Base-by-base conservation (phyloP, 306 rosid genomes). In the Myrica gale region DNA sequence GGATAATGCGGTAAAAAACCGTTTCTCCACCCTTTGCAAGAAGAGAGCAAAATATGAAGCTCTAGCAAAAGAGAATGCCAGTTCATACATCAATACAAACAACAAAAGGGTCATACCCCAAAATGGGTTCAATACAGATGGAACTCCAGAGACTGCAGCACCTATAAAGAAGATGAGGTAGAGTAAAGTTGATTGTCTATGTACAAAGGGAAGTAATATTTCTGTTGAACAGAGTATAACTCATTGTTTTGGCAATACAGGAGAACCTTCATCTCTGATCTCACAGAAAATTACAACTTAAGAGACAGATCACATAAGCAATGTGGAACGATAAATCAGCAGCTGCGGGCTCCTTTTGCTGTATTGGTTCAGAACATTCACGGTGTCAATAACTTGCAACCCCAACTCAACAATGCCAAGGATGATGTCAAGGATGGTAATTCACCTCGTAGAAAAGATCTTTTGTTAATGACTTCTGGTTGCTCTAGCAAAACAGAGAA, bases 1-100 rank as follows among this genome's bases (percentile, higher is more conserved):
- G 65, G 99, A 96, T 83, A 96, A 96, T n/a, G 99, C 99, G 13
- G 99, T 96, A 77, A 96, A 96, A 78, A 96, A 96, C 79, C 96
- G 99, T 11, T 92, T 96, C 87, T 80, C 99, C 73, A 96, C 98
- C 19, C 74, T 96, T 83, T 88, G 99, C 91, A 96, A 96, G 87
- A 96, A 96, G 97, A 92, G 91, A 85, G 98, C 99, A 48, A 96
- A 96, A 85, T 89, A 89, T 69, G 99, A 90, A 79, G 97, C 97
- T 79, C 83, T 90, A 70, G 92, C 96, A 6, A 96, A 96, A 86
- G 97, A 92, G 87, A 92, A 96, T 82, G 78, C 80, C 9, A 68
- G 85, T 76, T 83, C 93, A 37, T 86, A 85, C 79, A 85, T 86
- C 63, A 92, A 88, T 81, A 76, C 89, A 46, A 92, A 87, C 80